These are phyloP conservation scores for Sideroxylon spinosum DNA, from an alignment of 179 eudicot genomes.

Conservation along the genomic window DNA sequence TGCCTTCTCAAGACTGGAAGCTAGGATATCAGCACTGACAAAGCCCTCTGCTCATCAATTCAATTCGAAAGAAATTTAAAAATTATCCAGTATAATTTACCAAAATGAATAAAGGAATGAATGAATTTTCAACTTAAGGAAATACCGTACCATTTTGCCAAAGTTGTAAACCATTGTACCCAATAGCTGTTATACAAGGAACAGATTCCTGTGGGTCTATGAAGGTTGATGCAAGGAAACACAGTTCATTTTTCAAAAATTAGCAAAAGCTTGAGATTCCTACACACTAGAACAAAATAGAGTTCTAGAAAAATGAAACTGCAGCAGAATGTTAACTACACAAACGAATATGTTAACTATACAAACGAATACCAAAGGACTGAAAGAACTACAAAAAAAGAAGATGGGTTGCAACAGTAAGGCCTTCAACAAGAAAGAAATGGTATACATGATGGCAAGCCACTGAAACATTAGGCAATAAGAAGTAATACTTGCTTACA, in stretches of 20 bases:
- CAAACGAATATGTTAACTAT: too few species aligned
- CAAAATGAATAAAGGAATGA: background rate
- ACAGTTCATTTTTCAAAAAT: background rate
- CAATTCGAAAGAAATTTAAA: background rate
- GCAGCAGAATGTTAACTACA: too few species aligned
- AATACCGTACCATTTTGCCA: slow-evolving; percentile 52
- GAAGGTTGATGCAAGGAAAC: slow-evolving; percentile 32
- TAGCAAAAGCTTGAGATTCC: background rate
- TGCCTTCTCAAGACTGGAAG: slow-evolving; percentile 52
- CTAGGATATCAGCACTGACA: slow-evolving; percentile 44
- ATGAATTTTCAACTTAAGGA: background rate
- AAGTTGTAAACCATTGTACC: slow-evolving; percentile 53
- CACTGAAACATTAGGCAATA: too few species aligned
- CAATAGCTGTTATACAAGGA: slow-evolving; percentile 56
- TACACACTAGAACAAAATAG: background rate
- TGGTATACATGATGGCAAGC: too few species aligned
- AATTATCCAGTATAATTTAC: background rate
- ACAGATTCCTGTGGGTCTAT: slow-evolving; percentile 45
- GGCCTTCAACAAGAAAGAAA: too few species aligned
- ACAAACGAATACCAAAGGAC: too few species aligned
- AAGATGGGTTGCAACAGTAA: too few species aligned
- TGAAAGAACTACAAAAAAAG: background rate
- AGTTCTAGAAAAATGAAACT: too few species aligned
- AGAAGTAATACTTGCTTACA: too few species aligned
- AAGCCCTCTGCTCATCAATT: slow-evolving; percentile 38